These are phyloP conservation scores for Malassezia psittaci DNA, from an alignment of 1,284 basidiomycete species.

Conservation along the genomic window DNA sequence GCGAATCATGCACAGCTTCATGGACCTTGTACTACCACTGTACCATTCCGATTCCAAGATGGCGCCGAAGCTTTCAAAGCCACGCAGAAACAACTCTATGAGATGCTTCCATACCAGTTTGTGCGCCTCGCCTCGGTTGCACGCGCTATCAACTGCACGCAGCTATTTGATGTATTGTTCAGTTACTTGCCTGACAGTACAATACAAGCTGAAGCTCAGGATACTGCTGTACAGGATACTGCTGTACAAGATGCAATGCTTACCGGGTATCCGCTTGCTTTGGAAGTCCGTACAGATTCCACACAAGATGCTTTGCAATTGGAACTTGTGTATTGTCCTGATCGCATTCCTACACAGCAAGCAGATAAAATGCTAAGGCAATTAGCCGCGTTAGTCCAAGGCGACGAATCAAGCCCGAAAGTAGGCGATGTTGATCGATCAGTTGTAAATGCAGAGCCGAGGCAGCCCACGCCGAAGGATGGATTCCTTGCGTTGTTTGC, in stretches of 20 bases:
- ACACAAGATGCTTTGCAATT: conserved; percentile 18
- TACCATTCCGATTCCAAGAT: conserved; percentile 26
- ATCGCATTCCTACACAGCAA: conserved; percentile 21
- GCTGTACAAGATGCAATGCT: conserved; percentile 22
- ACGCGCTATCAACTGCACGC: conserved; percentile 20
- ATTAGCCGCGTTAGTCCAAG: conserved; percentile 20
- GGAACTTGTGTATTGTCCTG: conserved; percentile 22
- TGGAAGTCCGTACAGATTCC: conserved; percentile 25
- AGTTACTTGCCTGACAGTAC: conserved; percentile 23
- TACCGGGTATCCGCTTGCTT: conserved; percentile 31
- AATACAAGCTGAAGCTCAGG: not conserved
- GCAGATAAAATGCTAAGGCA: conserved; percentile 2
- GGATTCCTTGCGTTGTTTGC: conserved; percentile 26
- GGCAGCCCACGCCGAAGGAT: conserved; percentile 8
- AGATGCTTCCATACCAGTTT: conserved; percentile 25
- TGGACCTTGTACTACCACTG: conserved; percentile 38
- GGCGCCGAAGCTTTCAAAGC: not conserved
- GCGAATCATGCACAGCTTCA: conserved; percentile 25
- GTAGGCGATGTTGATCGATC: not conserved
- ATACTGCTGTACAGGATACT: too few relatives aligned
- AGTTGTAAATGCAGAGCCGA: conserved; percentile 9
- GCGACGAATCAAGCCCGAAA: conserved; percentile 7
- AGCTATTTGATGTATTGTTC: conserved; percentile 35
- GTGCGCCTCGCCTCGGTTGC: conserved; percentile 29
- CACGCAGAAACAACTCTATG: conserved; percentile 17